Evolutionary conservation across 345 rosid species (phyloP), one percentile per base, ranked within the genome.

Genomic region (Linum tenue): DNA sequence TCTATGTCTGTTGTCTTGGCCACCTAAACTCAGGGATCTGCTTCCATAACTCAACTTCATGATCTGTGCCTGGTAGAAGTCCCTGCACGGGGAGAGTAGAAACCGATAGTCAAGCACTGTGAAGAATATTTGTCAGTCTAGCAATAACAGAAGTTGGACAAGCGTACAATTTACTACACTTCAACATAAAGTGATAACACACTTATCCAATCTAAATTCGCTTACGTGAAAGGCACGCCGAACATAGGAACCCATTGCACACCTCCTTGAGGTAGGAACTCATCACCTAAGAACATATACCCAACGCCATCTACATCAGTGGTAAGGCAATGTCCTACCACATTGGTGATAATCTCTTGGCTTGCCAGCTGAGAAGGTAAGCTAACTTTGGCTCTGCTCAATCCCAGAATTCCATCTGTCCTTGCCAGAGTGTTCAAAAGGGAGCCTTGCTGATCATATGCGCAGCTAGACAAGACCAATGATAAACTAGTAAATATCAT

Each of bases 291-390:
- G 78, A 92, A 87, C 86, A 89, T 81, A 79, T 87, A 92, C 35
- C 98, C 98, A 69, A 84, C 89, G 63, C 67, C 78, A 56, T 48
- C 63, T 37, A 81, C 66, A 78, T 81, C 87, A 59, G 79, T 67
- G 60, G 87, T 37, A 69, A 90, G 91, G 80, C 98, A 92, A 79
- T 92, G 98, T 35, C 98, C 96, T 22, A 90, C 69, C 55, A 89
- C 90, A 69, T 92, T 85, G 60, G 86, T 86, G 67, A 90, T 88
- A 66, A 92, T 77, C 39, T 94, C 91, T 66, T 69, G 78, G 82
- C 79, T 86, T 43, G 90, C 87, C 89, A 92, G 79, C 57, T 92
- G 98, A 77, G 97, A 89, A 79, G 98, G 98, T 62, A 92, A 75
- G 74, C 98, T 87, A 61, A 88, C 80, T 78, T 83, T 84, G 60